Conservation (phyloP, 257 asterid species). For the Sherardia arvensis region DNA sequence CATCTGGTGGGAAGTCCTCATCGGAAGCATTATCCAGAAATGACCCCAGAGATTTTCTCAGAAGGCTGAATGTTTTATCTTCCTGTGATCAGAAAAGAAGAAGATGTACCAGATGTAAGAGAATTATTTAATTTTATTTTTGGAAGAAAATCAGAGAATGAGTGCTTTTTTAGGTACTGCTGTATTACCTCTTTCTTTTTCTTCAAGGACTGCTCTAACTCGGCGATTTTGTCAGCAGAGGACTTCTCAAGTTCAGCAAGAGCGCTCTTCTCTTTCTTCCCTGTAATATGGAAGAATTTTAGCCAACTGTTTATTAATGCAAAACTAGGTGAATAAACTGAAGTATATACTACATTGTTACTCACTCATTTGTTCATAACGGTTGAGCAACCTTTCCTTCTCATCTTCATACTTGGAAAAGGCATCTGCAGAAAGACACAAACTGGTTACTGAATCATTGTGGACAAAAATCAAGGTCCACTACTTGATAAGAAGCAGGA, state of each 20-base stretch:
- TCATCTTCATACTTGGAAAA: slow-evolving; percentile 81
- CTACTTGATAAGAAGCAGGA: not conserved
- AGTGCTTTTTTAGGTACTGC: not conserved
- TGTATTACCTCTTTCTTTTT: slow-evolving; percentile 73
- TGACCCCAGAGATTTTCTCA: slow-evolving; percentile 77
- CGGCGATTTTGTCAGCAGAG: slow-evolving; percentile 49
- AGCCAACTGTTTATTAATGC: not conserved
- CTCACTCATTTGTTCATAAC: slow-evolving; percentile 88
- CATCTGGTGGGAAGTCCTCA: slow-evolving; percentile 71
- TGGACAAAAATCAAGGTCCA: slow-evolving; percentile 3
- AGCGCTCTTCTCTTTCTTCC: slow-evolving; percentile 85
- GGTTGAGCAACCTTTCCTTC: slow-evolving; percentile 49
- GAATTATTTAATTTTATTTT: too few species aligned
- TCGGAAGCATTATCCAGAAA: slow-evolving; percentile 86
- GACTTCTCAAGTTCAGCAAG: slow-evolving; percentile 68
- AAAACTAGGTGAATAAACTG: not conserved
- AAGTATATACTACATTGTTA: slow-evolving; percentile 1
- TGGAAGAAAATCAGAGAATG: too few species aligned
- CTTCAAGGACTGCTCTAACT: slow-evolving; percentile 86
- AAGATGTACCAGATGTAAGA: slow-evolving; percentile 4
- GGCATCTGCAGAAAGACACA: slow-evolving; percentile 39
- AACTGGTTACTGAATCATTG: not conserved
- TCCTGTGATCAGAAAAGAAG: slow-evolving; percentile 43
- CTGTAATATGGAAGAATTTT: slow-evolving; percentile 22
- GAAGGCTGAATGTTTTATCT: slow-evolving; percentile 79